Evolutionary conservation across 306 rosid species (phyloP), one percentile per base, ranked within the genome.

Genomic region (Trifolium fragiferum): DNA sequence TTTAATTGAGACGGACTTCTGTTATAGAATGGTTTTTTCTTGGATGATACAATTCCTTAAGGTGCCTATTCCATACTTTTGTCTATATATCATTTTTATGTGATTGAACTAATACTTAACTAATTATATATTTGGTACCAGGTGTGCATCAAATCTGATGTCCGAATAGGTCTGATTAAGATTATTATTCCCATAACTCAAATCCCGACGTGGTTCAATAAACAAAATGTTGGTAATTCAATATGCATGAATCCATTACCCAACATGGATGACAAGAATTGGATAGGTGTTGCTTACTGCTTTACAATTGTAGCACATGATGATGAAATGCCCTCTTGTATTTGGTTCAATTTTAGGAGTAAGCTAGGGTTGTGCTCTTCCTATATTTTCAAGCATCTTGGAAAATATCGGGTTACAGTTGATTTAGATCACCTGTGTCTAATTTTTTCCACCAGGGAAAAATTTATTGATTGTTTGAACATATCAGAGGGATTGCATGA

Each of bases 21-120:
- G 16, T 23, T 3, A 10, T 66, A 8, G 13, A 19, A 44, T 46
- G 18, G 57, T 12, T 32, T 27, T 72, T 43, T 55, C 78, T 8
- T 72, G 78, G 82, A 43, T 72, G 69, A 32, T 19, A 60, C 70
- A 21, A 77, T 4, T 21, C 44, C 9, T 77, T 46, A 0, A 77
- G 76, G 81, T 69, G 8, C 30, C 8, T 5, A 27, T 19, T 57
- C 19, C 30, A n/a, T 20, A 19, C 40, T 14, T n/a, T n/a, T n/a
- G n/a, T n/a, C n/a, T n/a, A n/a, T 40, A 40, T 40, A 2, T 40
- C 0, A 9, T 9, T 19, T 47, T 0, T 40, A 40, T 2, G 3
- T 44, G 7, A 2, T 11, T n/a, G 10, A 40, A 16, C 18, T 20
- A 21, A 40, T 40, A 7, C 11, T 44, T 58, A 10, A 40, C 32